Base-by-base conservation (phyloP, 257 asterid genomes). In the Agastache rugosa region DNA sequence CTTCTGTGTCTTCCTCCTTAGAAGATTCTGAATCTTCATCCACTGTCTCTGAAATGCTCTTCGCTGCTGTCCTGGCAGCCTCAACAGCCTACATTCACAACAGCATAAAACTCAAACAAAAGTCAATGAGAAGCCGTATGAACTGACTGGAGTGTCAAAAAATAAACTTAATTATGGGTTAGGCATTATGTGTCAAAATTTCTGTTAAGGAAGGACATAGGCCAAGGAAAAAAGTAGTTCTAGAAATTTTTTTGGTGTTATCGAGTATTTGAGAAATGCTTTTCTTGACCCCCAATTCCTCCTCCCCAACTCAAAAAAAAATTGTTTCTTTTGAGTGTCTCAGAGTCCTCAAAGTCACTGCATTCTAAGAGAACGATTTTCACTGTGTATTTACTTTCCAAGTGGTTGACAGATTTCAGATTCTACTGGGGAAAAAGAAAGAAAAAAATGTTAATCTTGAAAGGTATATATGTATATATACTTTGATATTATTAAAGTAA, bases 21-120 rank as follows among this genome's bases (percentile, higher is more conserved):
- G 90, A 83, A 63, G 96, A 83, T 68, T 88, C 89, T n/a, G 94
- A 73, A 68, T 90, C 98, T 74, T 92, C 94, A 47, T 77, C 89
- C 64, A 82, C 79, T 62, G 85, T 76, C 31, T 90, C 92, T 20
- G 85, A 71, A 75, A 87, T 79, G 81, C 63, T 81, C 83, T 87
- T 83, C 25, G 86, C 89, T 61, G 89, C 92, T 27, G 78, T 74
- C 79, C 79, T 89, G 68, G 99, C 98, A 62, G 81, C 98, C 86
- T 90, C 97, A 62, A 84, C 89, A 77, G 99, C 99, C 99, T 95
- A 83, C 69, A 79, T 37, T 73, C 47, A 70, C 72, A 65, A 64
- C 55, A 47, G n/a, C 78, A 76, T 58, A 66, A 55, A 44, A 67
- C 69, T 76, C 78, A 45, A 72, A 77, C 39, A 71, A 53, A 37